Percentiles rank a stretch among this genome's conserved stretches.
phyloP scores from a whole-genome alignment of 345 rosid species.

The Tarenaya hassleriana region DNA sequence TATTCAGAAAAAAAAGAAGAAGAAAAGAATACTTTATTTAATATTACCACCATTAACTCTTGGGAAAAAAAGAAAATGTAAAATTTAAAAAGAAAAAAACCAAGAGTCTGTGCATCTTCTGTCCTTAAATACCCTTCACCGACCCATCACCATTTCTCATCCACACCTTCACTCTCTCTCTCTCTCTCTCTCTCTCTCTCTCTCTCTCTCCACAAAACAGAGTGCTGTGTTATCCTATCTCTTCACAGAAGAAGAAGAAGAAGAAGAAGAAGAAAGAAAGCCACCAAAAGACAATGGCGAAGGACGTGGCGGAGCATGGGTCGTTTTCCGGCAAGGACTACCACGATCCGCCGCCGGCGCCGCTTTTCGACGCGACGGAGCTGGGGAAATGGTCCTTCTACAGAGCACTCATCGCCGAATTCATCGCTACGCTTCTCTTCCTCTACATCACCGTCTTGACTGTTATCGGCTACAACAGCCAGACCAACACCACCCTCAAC shows the following conservation, averaged over 20 bases:
- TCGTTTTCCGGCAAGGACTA: slow-evolving; percentile 67
- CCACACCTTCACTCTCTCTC: slow-evolving; percentile 14
- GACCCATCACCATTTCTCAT: slow-evolving; percentile 8
- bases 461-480: slow-evolving; percentile 75
- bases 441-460: slow-evolving; percentile 67
- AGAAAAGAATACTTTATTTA: too few relatives aligned
- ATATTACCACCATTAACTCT: too few relatives aligned
- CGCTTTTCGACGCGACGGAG: slow-evolving; percentile 49
- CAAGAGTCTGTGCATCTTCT: slow-evolving; percentile 22
- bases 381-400: slow-evolving; percentile 73
- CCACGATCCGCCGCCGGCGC: slow-evolving; percentile 80
- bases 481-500: slow-evolving; percentile 28
- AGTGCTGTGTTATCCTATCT: too few relatives aligned
- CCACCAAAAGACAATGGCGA: slow-evolving; percentile 40
- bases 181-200: slow-evolving; percentile 8
- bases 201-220: too few relatives aligned
- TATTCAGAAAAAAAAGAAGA: too few relatives aligned
- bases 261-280: slow-evolving; percentile 5
- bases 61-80: background rate
- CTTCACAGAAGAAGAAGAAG: slow-evolving; percentile 6
- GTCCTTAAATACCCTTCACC: slow-evolving; percentile 30
- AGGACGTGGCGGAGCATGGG: slow-evolving; percentile 39
- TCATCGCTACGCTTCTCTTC: slow-evolving; percentile 81
- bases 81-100: background rate
- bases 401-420: slow-evolving; percentile 79